Base-by-base conservation (phyloP, 176 grass and related monocot species). In the Secale cereale region DNA sequence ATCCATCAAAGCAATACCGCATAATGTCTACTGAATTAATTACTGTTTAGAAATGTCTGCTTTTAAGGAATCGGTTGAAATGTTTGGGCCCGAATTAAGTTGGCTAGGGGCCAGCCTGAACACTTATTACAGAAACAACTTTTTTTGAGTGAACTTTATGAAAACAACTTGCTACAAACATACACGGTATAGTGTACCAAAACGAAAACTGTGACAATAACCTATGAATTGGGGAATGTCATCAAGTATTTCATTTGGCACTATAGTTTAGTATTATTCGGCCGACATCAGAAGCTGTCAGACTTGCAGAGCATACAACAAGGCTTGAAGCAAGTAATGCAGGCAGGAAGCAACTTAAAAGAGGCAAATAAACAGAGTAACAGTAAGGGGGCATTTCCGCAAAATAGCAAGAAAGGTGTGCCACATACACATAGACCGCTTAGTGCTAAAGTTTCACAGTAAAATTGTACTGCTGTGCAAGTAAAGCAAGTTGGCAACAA, bases 321-420 rank as follows among this genome's bases (percentile, higher is more conserved):
- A 70, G 80, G 67, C 25, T 70, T 70, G 17, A 31, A 56, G 19
- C 17, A 76, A 43, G 46, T 32, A 22, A 27, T 74, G 26, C 71
- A 74, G 15, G 14, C 48, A 30, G 31, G 31, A 78, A 78, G 31
- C 23, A 22, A 11, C 3, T 79, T 22, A 56, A 41, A 10, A 61
- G 28, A 43, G 13, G 27, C 56, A 83, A 45, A 63, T 17, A 62
- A 74, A 61, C 56, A 6, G 36, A 28, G 25, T 32, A 74, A 74
- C 56, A 43, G 8, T 4, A 39, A 60, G 17, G 31, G 65, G 31
- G 81, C 68, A 74, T 83, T 74, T 62, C 35, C 19, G 26, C 54
- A 83, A 45, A 83, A 83, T 59, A 82, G 80, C 10, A 8, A 70
- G 45, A 69, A 26, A 56, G 23, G 31, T 20, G 63, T 70, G 62